These are phyloP conservation scores for Alternaria sp. DNA, from an alignment of 2,329 filamentous ascomycete species.

Conservation along the genomic window DNA sequence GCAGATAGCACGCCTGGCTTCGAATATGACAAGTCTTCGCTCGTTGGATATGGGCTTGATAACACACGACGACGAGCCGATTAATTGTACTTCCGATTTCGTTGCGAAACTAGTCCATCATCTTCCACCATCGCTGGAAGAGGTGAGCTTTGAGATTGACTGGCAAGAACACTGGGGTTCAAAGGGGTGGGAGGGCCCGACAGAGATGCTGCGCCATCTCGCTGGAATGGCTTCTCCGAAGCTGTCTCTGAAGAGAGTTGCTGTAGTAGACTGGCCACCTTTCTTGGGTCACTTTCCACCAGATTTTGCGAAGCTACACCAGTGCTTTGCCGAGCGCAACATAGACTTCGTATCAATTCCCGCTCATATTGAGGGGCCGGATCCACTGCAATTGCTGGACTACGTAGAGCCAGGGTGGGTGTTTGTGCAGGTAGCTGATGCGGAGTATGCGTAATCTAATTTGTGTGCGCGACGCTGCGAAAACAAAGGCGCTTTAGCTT, in stretches of 20 bases:
- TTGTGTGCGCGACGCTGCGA: neutral
- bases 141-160: conserved; percentile 10
- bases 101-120: neutral
- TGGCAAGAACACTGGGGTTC: conserved; percentile 12
- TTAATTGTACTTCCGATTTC: neutral
- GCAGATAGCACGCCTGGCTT: conserved; percentile 6
- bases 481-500: neutral
- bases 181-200: conserved; percentile 11
- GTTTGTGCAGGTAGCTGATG: conserved; percentile 4
- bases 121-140: conserved; percentile 7
- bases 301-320: conserved; percentile 4
- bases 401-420: conserved; percentile 10
- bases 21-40: neutral
- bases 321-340: neutral
- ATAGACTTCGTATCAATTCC: conserved; percentile 7
- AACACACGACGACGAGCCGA: conserved; percentile 5
- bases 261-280: conserved; percentile 9
- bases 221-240: neutral
- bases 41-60: conserved; percentile 10
- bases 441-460: neutral
- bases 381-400: conserved; percentile 5
- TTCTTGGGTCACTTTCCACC: conserved; percentile 5
- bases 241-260: conserved; percentile 1
- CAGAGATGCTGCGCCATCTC: conserved; percentile 4
- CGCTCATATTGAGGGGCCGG: neutral